Evolutionary conservation across 495 filamentous ascomycete species (phyloP), one percentile per base, ranked within the genome.

Genomic region (Friedmanniomyces simplex): DNA sequence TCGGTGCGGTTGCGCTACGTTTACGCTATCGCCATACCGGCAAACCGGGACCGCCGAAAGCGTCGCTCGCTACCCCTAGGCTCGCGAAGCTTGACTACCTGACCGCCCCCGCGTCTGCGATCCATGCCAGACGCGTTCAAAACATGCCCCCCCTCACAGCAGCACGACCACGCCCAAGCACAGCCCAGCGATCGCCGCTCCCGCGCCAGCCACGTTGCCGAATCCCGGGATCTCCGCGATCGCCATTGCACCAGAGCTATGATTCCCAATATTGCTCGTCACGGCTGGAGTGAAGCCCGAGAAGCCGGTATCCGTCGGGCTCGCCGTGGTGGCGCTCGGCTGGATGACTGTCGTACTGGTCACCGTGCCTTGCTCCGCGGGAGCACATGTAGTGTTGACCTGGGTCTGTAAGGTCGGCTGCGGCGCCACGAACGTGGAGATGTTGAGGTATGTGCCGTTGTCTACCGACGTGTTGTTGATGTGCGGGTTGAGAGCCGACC

Each of bases 391-490:
- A 24, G 51, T 30, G 25, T 16, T 14, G 13, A 30, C 25, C 5
- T 2, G 11, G 18, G 1, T 7, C 20, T 25, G 20, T 14, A 18
- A 16, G 18, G 12, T 41, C 20, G 37, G 5, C n/a, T 49, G 46
- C 13, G 22, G n/a, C 16, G 21, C 12, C 1, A 24, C 20, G 41
- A 55, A 55, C 2, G 52, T 55, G 22, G 52, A 55, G 39, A 55
- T 55, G 41, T 55, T 26, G 28, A 55, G 30, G 37, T 54, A 43
- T 2, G 36, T 14, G 2, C 25, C 51, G 10, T 5, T 54, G 24
- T 54, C 32, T 12, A 54, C 42, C 2, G 34, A 41, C 10, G 51
- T 54, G 20, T 54, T 54, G 37, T 54, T 54, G 51, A 54, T 54
- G 34, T 41, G 32, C 32, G 49, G 51, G 36, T 41, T 41, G 22